Evolutionary conservation across 177 flowering plant species (phyloP), one percentile per base, ranked within the genome.

Genomic region (Vitis hybrid): DNA sequence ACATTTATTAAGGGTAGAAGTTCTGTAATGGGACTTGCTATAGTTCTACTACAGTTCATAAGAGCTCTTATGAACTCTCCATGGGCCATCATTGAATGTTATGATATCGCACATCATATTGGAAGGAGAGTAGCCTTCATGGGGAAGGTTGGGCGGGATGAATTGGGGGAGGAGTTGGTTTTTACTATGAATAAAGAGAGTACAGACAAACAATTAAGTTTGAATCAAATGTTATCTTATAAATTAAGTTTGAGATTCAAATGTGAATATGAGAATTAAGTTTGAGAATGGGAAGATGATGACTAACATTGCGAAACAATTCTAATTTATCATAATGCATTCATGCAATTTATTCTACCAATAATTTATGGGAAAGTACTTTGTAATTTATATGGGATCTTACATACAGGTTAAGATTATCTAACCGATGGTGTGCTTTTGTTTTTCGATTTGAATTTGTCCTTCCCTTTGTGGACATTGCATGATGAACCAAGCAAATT

Each of bases 101-200:
- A 97, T 97, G 31, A 84, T 93, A n/a, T 71, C 97, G 1, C 98
- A 90, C 71, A 88, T 85, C 39, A 71, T 97, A 79, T 83, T 95
- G 99, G 98, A 3, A 98, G 99, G 1, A 77, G 99, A 51, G 97
- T 97, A 1, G 98, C 94, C 5, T 91, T 93, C 71, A 83, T 93
- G 83, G 98, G 99, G 75, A 91, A 93, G 70, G 96, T 95, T 55
- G 98, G 99, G 70, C 76, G 68, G 11, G 98, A 95, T 72, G 87
- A 81, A 5, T 83, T 89, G 66, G 98, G 97, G 59, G 76, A 85
- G 55, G 92, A 93, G 70, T 51, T 95, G 84, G 92, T 94, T 60
- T 63, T 73, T 72, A 73, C 48, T 74, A 85, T 94, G 97, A 91
- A 91, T 61, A 82, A 79, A 75, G 97, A 94, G 87, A 67, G 97